Conservation (phyloP, 805 yeast genomes). For the Starmerella sp. region DNA sequence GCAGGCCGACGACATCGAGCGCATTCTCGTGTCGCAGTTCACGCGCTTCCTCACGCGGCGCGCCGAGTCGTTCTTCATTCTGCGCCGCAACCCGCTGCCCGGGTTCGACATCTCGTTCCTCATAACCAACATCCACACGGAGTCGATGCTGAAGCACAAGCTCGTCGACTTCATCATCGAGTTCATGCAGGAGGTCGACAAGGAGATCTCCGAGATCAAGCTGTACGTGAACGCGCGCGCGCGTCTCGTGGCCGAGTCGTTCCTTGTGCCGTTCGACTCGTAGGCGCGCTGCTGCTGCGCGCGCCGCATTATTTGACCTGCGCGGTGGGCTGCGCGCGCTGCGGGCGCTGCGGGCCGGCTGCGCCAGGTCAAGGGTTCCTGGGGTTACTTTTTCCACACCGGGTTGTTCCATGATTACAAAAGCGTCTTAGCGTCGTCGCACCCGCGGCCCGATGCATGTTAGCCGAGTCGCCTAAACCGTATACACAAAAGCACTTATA, state of each 20-base stretch:
- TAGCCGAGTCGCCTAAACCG: not conserved
- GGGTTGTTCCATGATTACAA: not conserved
- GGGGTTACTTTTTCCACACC: too few relatives aligned
- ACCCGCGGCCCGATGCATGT: not conserved
- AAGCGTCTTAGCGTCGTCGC: not conserved
- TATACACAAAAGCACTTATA: not conserved
- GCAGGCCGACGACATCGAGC: conserved; percentile 96
- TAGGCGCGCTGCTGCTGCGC: not conserved
- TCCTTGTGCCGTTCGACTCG: conserved; percentile 75
- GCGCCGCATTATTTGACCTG: too few relatives aligned
- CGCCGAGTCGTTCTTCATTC: conserved; percentile 86
- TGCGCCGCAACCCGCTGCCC: conserved; percentile 80
- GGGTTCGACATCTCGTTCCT: conserved; percentile 91
- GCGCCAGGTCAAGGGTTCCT: too few relatives aligned
- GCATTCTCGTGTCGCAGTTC: conserved; percentile 85
- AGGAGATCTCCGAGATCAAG: conserved; percentile 97
- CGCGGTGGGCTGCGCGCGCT: too few relatives aligned
- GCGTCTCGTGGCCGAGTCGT: conserved; percentile 93
- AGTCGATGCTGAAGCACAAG: conserved; percentile 88
- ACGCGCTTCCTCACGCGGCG: conserved; percentile 87
- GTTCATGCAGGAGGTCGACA: conserved; percentile 98
- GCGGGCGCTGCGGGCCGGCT: too few relatives aligned
- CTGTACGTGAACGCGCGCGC: conserved; percentile 94
- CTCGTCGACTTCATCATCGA: conserved; percentile 93
- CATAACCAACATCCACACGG: conserved; percentile 89